Base-by-base conservation (phyloP, 2,329 filamentous ascomycete species). In the Fusarium secorum region DNA sequence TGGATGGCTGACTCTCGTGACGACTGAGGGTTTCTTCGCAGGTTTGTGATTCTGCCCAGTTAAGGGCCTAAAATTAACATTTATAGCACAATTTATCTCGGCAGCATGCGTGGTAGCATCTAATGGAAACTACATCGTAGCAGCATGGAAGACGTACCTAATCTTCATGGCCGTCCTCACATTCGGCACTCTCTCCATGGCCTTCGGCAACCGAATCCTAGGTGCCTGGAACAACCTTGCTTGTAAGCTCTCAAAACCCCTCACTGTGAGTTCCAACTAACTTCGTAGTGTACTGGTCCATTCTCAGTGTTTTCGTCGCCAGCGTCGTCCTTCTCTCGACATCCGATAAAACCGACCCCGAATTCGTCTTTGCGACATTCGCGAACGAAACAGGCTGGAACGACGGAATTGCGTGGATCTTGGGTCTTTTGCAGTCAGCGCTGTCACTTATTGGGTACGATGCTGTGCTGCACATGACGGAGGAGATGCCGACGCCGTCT, bases 401-500 rank as follows among this genome's bases (percentile, higher is more conserved):
- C 3, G 81, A 84, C 52, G 84, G 84, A 2, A 75, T 85, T 20
- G 78, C 84, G 0, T 86, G 84, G 84, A 79, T 85, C 18, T 73
- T 86, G 3, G 84, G 84, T 0, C 76, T 86, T 5, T 74, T 86
- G 3, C 84, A 83, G 71, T 81, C 76, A 0, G 77, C 78, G 0
- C 59, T 80, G 0, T 78, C 76, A 20, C 74, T 81, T 7, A 80
- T 79, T 14, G 83, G 82, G 18, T 86, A 84, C 62, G 84, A 85
- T 60, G 83, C 80, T 11, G 80, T 81, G 9, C 72, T 83, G 8
- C 83, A 86, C 56, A 80, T 85, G 78, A 81, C 81, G 11, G 83
- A 85, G 66, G 84, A 85, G 66, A 85, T 85, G 80, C 83, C 82
- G 1, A 74, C 73, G 6, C 83, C 83, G 1, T 65, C 79, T 3